These are phyloP conservation scores for Globisporangium cystogenes DNA, from an alignment of 352 stramenopile species.

Conservation along the genomic window DNA sequence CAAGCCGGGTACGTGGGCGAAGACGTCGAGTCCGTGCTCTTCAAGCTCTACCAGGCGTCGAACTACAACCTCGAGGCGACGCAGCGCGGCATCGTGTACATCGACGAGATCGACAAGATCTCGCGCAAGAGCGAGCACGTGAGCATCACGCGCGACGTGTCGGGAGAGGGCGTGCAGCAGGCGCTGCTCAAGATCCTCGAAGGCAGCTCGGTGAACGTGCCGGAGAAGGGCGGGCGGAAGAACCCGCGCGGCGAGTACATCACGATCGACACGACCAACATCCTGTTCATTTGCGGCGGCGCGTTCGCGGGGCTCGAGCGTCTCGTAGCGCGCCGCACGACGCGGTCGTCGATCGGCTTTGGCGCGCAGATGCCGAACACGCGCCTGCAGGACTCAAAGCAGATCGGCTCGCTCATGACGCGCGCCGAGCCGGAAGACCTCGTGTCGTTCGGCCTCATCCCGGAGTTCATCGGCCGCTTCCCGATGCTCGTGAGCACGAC, in stretches of 20 bases:
- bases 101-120: slow-evolving; percentile 99
- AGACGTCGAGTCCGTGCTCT: slow-evolving; percentile 97
- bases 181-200: slow-evolving; percentile 99
- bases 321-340: slow-evolving; percentile 92
- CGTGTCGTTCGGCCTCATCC: slow-evolving; percentile 96
- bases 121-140: slow-evolving; percentile 85
- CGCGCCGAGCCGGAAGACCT: slow-evolving; percentile 95
- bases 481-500: slow-evolving; percentile 95
- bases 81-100: slow-evolving; percentile 97
- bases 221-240: slow-evolving; percentile 96
- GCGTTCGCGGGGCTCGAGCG: slow-evolving; percentile 96
- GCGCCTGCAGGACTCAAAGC: slow-evolving; percentile 61
- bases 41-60: slow-evolving; percentile 96
- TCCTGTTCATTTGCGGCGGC: slow-evolving; percentile 98
- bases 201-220: slow-evolving; percentile 96
- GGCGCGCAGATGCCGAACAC: slow-evolving; percentile 91
- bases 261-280: slow-evolving; percentile 98
- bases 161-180: slow-evolving; percentile 98
- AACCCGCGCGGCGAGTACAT: slow-evolving; percentile 96
- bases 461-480: slow-evolving; percentile 98
- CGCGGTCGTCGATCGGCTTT: slow-evolving; percentile 96
- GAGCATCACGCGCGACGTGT: slow-evolving; percentile 96
- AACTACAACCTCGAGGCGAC: slow-evolving; percentile 95
- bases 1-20: slow-evolving; percentile 98
- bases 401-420: slow-evolving; percentile 90